Base-by-base conservation (phyloP, 73 alveolate genomes). In the Halteria grandinella region DNA sequence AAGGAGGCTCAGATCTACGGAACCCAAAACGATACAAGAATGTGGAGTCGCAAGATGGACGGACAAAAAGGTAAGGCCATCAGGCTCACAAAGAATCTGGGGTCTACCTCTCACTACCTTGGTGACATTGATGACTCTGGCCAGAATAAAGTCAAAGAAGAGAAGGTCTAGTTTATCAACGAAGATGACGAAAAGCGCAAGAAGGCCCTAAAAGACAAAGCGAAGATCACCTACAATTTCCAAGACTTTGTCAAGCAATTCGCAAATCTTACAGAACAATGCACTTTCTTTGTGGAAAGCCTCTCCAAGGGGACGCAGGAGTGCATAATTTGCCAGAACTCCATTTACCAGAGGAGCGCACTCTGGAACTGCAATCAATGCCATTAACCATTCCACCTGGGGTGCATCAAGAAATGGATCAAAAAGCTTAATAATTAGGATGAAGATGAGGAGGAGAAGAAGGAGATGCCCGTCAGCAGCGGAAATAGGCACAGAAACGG, bases 371-470 rank as follows among this genome's bases (percentile, higher is more conserved):
- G 99, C 32, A 62, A 82, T 27, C 89, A 88, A 32, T 95, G 99
- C 77, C 85, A 88, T 79, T 76, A 90, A 39, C 94, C 97, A n/a
- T 69, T 86, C 31, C 99, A 95, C 75, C 74, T 95, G 43, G 89
- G 94, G 41, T 95, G 99, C 75, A 88, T 93, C 18, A 83, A 86
- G 60, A 94, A 92, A 86, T 95, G 99, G 99, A 91, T 95, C 39
- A 87, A 93, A 62, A 95, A 95, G 52, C 75, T 89, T n/a, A 95
- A 95, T 76, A 85, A 92, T 23, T 66, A 75, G 31, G 74, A 40
- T 37, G 79, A 87, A 18, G 70, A 70, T 21, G 79, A 82, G 17
- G 70, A 87, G 59, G 66, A 57, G 47, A 50, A 60, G 10, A 15
- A n/a, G 24, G 71, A 58, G 29, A 31, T 21, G 27, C 15, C 79